These are phyloP conservation scores for Penicillium sp. DNA, from an alignment of 2,329 filamentous ascomycete species.

Conservation along the genomic window DNA sequence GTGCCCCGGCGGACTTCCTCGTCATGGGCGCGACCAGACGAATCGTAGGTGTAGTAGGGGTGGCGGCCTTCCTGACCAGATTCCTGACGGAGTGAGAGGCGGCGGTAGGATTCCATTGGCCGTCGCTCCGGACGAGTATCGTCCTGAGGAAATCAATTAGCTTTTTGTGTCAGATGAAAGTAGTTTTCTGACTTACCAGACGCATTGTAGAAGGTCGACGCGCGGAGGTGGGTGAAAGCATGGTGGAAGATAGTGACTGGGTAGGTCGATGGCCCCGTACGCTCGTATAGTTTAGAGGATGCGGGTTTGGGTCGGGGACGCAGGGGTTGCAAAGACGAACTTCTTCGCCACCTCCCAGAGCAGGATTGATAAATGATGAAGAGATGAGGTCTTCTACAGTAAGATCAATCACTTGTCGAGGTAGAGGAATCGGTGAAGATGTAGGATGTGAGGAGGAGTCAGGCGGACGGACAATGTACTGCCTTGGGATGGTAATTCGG, in stretches of 20 bases:
- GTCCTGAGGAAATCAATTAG: background rate
- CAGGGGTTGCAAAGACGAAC: constrained; percentile 71
- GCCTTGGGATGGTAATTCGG: constrained; percentile 87
- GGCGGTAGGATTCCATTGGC: constrained; percentile 25
- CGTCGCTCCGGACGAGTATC: constrained; percentile 19
- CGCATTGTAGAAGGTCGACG: background rate
- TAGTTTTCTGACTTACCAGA: constrained; percentile 2
- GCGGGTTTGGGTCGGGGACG: constrained; percentile 66
- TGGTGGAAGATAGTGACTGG: constrained; percentile 22
- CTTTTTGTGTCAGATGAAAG: background rate
- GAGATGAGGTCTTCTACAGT: constrained; percentile 40
- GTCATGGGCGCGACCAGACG: background rate
- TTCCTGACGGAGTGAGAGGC: constrained; percentile 18
- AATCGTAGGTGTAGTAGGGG: background rate
- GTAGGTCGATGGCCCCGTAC: constrained; percentile 24
- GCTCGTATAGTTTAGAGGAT: constrained; percentile 42
- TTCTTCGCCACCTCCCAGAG: constrained; percentile 63
- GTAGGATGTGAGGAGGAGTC: constrained; percentile 43
- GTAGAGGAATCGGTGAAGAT: constrained; percentile 43
- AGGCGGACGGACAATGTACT: constrained; percentile 84
- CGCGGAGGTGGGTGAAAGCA: background rate
- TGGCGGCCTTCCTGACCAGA: background rate
- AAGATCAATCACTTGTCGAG: constrained; percentile 44
- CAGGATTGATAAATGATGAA: constrained; percentile 42
- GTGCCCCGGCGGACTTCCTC: background rate